Base-by-base conservation (phyloP, 2,329 filamentous ascomycete genomes). In the Xylogone sp. region DNA sequence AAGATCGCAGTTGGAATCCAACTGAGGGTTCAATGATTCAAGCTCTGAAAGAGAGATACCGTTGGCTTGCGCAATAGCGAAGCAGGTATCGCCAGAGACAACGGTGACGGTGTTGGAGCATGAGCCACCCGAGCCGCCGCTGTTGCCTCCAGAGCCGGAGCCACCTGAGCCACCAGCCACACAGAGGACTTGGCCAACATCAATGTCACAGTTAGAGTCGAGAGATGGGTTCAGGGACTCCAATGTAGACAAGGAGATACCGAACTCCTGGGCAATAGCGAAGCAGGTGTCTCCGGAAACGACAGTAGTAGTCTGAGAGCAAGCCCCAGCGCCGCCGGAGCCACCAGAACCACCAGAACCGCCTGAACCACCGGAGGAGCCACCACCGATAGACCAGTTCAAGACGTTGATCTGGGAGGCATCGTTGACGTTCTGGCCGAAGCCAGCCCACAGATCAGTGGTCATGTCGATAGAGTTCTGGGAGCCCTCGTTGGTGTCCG, bases 181-280 rank as follows among this genome's bases (percentile, higher is more conserved):
- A 43, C 45, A 34, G 27, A 50, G 18, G 5, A 45, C 10, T 24
- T 50, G 48, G 24, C 43, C 48, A n/a, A 46, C 21, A 1, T 45
- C 21, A 21, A 53, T 49, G 21, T 53, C 46, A 20, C 34, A 46
- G 51, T 49, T 46, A 1, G 46, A 39, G 10, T 43, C 20, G 21
- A 53, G 45, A 16, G 49, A 42, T 3, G 46, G 42, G 22, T 53
- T 53, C 22, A 43, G 24, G 18, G 24, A 29, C n/a, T 49, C 46
- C n/a, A 53, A 43, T n/a, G 42, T 29, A 10, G 24, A 24, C 10
- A 53, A 29, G 13, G 46, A 49, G n/a, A 53, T 20, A 16, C 42
- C 46, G 24, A 13, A 45, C 9, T 19, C 24, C 5, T 22, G 18
- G 9, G 51, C 51, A 43, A 53, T 49, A 9, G 20, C 29, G 16